Evolutionary conservation across 495 filamentous ascomycete species (phyloP), one percentile per base, ranked within the genome.

Genomic region (Evansstolkia leycettana): DNA sequence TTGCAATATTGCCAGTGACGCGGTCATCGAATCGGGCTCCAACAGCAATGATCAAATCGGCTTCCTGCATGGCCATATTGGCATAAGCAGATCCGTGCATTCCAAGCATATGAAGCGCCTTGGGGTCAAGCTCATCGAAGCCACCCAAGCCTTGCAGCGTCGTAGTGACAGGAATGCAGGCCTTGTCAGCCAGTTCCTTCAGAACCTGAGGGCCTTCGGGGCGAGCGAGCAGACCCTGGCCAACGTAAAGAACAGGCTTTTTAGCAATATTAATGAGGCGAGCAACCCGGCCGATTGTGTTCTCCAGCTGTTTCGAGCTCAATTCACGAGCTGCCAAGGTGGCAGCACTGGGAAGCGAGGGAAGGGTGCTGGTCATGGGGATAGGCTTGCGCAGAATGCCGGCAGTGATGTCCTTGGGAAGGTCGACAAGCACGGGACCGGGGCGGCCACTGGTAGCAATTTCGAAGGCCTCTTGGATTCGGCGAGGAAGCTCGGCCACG

Each of bases 21-120:
- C 74, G 70, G 41, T 78, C 75, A 43, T 79, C 73, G 38, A 78
- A 77, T 14, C 75, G 65, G 6, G 70, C 73, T 28, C 75, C 75
- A 13, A 79, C 55, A 6, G 71, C 72, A 33, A 79, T 65, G 48
- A 79, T 64, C 39, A 79, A 43, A 41, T 78, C 75, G n/a, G 74
- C 69, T 40, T 76, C 67, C 50, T 79, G 75, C 47, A 79, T 76
- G 18, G 75, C 69, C 57, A 76, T 60, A 57, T 77, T 79, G 33
- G 75, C 74, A 46, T 70, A 78, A 7, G 69, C 67, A 11, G 72
- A 75, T 20, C 75, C 74, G 47, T 79, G 72, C 64, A 75, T 75
- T 33, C 75, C 75, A 8, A 79, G 62, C 73, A 79, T 78, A 43
- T 76, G 70, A 31, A 78, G 47, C 6, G 71, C 60, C 51, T 70